These are phyloP conservation scores for Auricularia sp. DNA, from an alignment of 768 basidiomycete genomes.

Conservation along the genomic window DNA sequence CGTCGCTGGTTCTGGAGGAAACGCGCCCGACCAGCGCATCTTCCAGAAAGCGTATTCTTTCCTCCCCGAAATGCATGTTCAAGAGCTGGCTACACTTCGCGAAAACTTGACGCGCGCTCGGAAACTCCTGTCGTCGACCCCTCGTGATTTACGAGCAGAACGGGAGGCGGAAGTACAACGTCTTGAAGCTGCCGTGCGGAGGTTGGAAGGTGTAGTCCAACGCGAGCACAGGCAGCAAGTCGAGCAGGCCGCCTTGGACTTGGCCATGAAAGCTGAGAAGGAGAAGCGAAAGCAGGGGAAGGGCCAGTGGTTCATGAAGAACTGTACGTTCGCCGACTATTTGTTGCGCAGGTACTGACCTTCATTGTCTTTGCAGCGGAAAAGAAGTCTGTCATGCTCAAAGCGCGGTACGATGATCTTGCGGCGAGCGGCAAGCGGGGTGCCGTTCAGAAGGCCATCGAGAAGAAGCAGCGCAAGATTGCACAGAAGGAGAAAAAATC, in stretches of 20 bases:
- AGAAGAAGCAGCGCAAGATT: conserved; percentile 81
- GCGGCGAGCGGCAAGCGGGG: conserved; percentile 64
- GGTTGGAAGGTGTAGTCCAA: conserved; percentile 69
- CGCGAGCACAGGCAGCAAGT: conserved; percentile 56
- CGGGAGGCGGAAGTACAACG: conserved; percentile 58
- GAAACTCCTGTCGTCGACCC: conserved; percentile 51
- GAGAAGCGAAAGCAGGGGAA: conserved; percentile 70
- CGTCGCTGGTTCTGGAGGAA: conserved; percentile 57
- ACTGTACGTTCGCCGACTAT: conserved; percentile 38
- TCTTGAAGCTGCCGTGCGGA: conserved; percentile 65
- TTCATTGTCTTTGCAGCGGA: conserved; percentile 42
- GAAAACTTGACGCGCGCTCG: conserved; percentile 59
- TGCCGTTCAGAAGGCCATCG: conserved; percentile 80
- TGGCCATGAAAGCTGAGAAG: conserved; percentile 46
- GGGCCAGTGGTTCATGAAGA: conserved; percentile 76
- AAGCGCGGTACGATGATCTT: conserved; percentile 72
- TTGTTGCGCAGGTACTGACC: not conserved
- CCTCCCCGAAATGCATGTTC: conserved; percentile 50
- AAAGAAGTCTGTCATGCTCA: conserved; percentile 61
- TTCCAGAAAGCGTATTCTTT: conserved; percentile 71
- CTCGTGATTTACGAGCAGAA: conserved; percentile 47
- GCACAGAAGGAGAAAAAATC: conserved; percentile 83
- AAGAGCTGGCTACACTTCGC: conserved; percentile 56
- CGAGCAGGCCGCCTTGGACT: conserved; percentile 56
- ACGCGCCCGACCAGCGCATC: conserved; percentile 38